These are phyloP conservation scores for Citrus glauca DNA, from an alignment of 345 rosid species.

Conservation along the genomic window DNA sequence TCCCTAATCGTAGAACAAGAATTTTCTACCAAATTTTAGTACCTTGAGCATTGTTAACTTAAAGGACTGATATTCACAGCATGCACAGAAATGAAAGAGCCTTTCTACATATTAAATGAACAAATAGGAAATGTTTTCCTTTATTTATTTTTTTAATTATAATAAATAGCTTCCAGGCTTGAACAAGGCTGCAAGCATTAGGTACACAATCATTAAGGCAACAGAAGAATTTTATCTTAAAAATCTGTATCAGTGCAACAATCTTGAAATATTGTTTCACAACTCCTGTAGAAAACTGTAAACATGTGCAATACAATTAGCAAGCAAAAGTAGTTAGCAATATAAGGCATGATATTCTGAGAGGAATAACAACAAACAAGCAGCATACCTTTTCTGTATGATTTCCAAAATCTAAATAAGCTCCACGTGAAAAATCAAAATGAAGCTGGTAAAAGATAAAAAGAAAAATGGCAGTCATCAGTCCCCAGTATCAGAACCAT, in stretches of 20 bases:
- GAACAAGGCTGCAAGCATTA: not conserved
- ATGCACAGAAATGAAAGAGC: not conserved
- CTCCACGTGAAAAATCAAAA: constrained; percentile 67
- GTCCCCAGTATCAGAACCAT: not conserved
- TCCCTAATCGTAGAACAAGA: not conserved
- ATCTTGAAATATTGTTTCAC: not conserved
- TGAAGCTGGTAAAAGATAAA: constrained; percentile 60
- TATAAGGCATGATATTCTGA: not conserved
- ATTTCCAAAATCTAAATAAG: constrained; percentile 88
- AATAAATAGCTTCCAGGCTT: not conserved
- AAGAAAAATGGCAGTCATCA: not conserved
- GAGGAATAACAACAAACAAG: constrained; percentile 10
- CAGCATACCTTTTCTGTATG: constrained; percentile 78
- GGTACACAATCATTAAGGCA: not conserved
- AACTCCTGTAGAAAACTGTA: not conserved
- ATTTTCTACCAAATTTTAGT: not conserved
- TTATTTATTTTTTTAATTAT: no score
- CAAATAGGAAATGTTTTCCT: not conserved
- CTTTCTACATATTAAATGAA: not conserved
- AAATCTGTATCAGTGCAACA: not conserved
- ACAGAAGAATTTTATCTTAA: not conserved
- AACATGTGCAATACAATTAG: not conserved
- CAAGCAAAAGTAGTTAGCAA: not conserved
- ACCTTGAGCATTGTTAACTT: not conserved
- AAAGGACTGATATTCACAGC: not conserved